These are phyloP conservation scores for Pluteus cervinus DNA, from an alignment of 768 basidiomycete genomes.

Conservation along the genomic window DNA sequence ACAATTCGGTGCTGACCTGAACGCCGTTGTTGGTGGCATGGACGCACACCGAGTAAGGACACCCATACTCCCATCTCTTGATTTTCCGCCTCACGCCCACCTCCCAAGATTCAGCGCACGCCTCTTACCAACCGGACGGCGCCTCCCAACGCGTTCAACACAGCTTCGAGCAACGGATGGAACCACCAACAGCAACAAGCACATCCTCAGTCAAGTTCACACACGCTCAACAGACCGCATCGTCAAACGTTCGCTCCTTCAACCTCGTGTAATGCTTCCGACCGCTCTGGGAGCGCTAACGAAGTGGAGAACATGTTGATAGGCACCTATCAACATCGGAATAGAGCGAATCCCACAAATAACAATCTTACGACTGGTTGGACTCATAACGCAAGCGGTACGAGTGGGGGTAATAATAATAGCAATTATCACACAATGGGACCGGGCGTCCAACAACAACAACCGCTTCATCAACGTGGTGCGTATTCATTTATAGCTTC, in stretches of 20 bases:
- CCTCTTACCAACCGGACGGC: conserved; percentile 51
- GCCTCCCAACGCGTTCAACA: conserved; percentile 17
- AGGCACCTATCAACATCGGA: no score
- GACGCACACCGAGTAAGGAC: conserved; percentile 52
- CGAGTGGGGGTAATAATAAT: no score
- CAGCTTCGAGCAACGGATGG: conserved; percentile 22
- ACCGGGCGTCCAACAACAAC: no score
- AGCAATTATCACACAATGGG: no score
- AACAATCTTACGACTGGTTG: no score
- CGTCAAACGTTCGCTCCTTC: conserved; percentile 32
- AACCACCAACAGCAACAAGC: conserved; percentile 24
- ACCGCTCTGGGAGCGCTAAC: conserved; percentile 59
- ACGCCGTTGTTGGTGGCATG: conserved; percentile 58
- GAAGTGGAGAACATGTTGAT: conserved; percentile 69
- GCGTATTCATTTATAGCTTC: no score
- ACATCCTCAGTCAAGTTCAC: conserved; percentile 11
- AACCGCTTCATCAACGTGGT: no score
- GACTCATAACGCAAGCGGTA: no score
- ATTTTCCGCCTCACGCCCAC: neutral
- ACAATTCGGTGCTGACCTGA: conserved; percentile 36
- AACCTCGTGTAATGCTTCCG: conserved; percentile 41
- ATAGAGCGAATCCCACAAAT: neutral
- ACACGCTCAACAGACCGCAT: conserved; percentile 37
- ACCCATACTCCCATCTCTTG: neutral
- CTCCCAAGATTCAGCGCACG: conserved; percentile 60